phyloP scores from a whole-genome alignment of 345 rosid genomes.

The Isatis tinctoria region DNA sequence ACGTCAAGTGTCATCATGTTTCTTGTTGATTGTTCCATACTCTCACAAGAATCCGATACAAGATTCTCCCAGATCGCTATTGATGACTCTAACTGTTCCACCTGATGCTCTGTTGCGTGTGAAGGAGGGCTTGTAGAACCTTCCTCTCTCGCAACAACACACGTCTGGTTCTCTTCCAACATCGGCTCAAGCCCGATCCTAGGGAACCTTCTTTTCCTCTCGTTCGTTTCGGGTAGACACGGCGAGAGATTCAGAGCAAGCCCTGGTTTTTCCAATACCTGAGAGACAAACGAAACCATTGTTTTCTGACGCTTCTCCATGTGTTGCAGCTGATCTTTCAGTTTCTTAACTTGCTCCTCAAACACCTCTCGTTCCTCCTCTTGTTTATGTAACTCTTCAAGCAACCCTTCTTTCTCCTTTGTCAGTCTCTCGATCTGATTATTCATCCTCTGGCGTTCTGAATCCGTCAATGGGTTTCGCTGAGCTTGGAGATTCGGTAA shows the following conservation, averaged over 20 bases:
- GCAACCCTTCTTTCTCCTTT: slow-evolving; percentile 52
- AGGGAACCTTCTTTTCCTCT: slow-evolving; percentile 81
- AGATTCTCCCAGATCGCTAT: slow-evolving; percentile 75
- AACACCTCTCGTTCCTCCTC: slow-evolving; percentile 45
- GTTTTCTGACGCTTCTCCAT: slow-evolving; percentile 64
- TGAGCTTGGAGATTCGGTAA: slow-evolving; percentile 55
- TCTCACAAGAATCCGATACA: slow-evolving; percentile 40
- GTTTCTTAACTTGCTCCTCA: slow-evolving; percentile 49
- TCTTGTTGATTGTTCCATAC: slow-evolving; percentile 27
- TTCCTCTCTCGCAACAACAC: slow-evolving; percentile 20
- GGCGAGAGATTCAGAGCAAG: slow-evolving; percentile 52
- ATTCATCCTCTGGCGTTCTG: slow-evolving; percentile 56
- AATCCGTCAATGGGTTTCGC: slow-evolving; percentile 47
- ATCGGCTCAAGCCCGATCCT: slow-evolving; percentile 38
- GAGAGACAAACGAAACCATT: slow-evolving; percentile 51
- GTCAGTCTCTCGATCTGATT: slow-evolving; percentile 58
- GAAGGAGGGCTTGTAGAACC: slow-evolving; percentile 39
- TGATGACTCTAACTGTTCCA: slow-evolving; percentile 67
- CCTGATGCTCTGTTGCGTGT: slow-evolving; percentile 40
- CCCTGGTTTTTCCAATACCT: slow-evolving; percentile 65
- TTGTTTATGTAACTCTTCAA: slow-evolving; percentile 48
- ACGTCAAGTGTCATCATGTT: slow-evolving; percentile 43
- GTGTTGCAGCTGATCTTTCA: slow-evolving; percentile 54
- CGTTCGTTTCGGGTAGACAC: slow-evolving; percentile 43
- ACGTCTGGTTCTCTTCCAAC: slow-evolving; percentile 41